Evolutionary conservation across 1,284 basidiomycete genomes (phyloP).

Genomic region (Anthracocystis panici-leucophaei): DNA sequence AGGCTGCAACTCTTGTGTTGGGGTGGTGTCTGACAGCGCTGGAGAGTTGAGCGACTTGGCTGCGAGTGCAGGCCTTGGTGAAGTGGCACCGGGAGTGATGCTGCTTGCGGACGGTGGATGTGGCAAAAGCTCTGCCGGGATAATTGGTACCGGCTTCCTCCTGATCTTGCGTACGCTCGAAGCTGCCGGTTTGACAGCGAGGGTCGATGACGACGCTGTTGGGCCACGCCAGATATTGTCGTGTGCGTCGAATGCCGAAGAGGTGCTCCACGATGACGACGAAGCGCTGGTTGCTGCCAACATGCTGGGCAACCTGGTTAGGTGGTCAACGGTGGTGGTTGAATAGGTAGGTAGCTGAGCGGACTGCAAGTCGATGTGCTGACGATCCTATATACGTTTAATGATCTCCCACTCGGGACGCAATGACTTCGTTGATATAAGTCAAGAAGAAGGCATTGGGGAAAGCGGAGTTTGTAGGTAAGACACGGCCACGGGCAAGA

Average conservation of each 20-base stretch:
- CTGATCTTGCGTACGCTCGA: conserved; percentile 15
- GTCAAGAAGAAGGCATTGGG: too few species aligned
- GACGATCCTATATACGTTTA: background rate
- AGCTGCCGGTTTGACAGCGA: conserved; percentile 8
- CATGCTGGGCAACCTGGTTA: conserved; percentile 2
- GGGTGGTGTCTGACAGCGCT: background rate
- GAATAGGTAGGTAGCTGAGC: background rate
- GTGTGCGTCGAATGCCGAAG: conserved; percentile 13
- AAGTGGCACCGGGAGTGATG: background rate
- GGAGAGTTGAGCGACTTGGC: conserved; percentile 3
- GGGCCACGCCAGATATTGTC: conserved; percentile 30
- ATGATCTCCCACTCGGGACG: too few species aligned
- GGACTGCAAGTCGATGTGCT: background rate
- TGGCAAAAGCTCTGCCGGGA: conserved; percentile 25
- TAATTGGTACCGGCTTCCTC: conserved; percentile 24
- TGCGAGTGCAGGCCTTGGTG: background rate
- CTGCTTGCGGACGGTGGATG: background rate
- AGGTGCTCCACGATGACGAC: conserved; percentile 3
- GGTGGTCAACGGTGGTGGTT: background rate
- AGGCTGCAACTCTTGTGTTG: conserved; percentile 1
- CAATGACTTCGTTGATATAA: too few species aligned
- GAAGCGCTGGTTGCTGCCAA: conserved; percentile 1
- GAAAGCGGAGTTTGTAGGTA: too few species aligned
- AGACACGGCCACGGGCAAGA: too few species aligned
- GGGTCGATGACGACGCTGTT: background rate